These are phyloP conservation scores for Erodium texanum DNA, from an alignment of 441 rosid genomes.

Conservation along the genomic window DNA sequence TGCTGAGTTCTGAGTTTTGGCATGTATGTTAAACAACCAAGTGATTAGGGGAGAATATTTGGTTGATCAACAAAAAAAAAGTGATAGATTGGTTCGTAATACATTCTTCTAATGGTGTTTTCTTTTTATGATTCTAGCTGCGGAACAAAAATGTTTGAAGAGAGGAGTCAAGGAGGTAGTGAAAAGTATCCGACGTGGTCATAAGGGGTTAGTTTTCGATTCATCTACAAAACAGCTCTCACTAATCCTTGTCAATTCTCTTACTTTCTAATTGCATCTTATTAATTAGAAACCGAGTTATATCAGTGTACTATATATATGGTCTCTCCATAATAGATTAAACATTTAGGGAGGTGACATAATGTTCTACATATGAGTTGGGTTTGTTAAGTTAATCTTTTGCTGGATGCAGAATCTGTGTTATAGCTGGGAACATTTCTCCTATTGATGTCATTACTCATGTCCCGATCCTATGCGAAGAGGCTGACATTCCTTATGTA, in stretches of 20 bases:
- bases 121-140: conserved; percentile 32
- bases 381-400: conserved; percentile 1
- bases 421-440: conserved; percentile 83
- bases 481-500: conserved; percentile 59
- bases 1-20: background rate
- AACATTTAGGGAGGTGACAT: background rate
- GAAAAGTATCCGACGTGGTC: conserved; percentile 76
- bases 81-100: too few species aligned
- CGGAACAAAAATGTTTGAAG: conserved; percentile 82
- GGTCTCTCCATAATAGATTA: background rate
- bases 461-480: conserved; percentile 72
- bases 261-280: background rate
- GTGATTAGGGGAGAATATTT: too few species aligned
- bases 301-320: background rate
- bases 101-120: background rate
- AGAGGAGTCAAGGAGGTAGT: conserved; percentile 98
- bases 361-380: background rate
- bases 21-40: background rate
- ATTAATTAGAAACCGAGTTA: background rate
- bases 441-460: conserved; percentile 97
- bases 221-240: background rate
- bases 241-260: too few species aligned
- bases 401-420: conserved; percentile 52
- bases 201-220: conserved; percentile 49
- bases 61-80: background rate